These are phyloP conservation scores for Elongisporangium senticosum DNA, from an alignment of 352 stramenopile genomes.

Conservation along the genomic window DNA sequence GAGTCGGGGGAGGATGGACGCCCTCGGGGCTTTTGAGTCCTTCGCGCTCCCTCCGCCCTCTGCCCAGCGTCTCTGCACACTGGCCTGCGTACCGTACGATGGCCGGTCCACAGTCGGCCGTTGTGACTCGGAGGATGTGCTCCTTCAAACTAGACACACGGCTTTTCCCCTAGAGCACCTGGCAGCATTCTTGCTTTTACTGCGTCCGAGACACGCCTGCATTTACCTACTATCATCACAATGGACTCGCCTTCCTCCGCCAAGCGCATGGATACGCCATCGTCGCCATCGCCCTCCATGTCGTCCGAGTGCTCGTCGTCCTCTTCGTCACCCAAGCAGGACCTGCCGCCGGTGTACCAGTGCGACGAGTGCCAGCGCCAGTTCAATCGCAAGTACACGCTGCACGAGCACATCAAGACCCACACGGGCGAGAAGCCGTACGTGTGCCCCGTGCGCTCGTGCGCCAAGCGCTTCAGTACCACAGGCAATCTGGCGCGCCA, in stretches of 20 bases:
- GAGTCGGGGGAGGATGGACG: neutral
- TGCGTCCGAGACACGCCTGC: neutral
- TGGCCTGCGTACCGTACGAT: neutral
- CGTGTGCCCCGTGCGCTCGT: conserved; percentile 26
- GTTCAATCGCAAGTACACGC: conserved; percentile 29
- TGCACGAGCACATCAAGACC: conserved; percentile 39
- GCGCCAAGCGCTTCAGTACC: conserved; percentile 45
- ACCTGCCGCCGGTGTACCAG: conserved; percentile 10
- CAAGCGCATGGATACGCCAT: neutral
- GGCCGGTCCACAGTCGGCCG: neutral
- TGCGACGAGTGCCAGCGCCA: conserved; percentile 28
- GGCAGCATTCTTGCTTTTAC: neutral
- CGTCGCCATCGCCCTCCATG: neutral
- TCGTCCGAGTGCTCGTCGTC: neutral
- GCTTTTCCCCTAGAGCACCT: neutral
- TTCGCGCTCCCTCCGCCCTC: no score
- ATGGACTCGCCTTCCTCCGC: neutral
- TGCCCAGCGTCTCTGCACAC: neutral
- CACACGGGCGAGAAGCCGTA: conserved; percentile 48
- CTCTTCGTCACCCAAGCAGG: neutral
- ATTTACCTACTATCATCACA: neutral
- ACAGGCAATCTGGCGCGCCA: conserved; percentile 43
- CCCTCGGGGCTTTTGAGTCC: no score
- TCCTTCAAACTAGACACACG: neutral
- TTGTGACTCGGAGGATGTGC: neutral